Base-by-base conservation (phyloP, 371 early-diverging fungal genomes). In the Mucor racemosus region DNA sequence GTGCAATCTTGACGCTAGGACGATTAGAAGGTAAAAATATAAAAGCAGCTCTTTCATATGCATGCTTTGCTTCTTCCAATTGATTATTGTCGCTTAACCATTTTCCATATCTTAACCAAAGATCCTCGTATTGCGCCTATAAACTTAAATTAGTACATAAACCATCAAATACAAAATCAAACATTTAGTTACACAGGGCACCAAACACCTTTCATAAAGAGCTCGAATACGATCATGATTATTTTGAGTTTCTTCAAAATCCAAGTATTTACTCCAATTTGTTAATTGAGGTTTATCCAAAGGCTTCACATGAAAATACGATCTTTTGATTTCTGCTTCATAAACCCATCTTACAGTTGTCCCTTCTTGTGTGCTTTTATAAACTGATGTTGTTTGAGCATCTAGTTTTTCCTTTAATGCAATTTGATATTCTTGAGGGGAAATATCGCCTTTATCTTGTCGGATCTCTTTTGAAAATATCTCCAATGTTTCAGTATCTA, bases 231-330 rank as follows among this genome's bases (percentile, higher is more conserved):
- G 77, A 17, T 75, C 66, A 13, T 72, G 65, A 56, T 88, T 84
- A 0, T 82, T 82, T 56, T 82, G 77, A 7, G 72, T 46, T 60
- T 91, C 90, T 56, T 90, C 90, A 76, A 89, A 91, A 64, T 88
- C 89, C 39, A 91, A 81, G 57, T 90, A 91, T 63, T 80, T 76
- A 33, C 86, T 75, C 91, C 91, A 91, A 62, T 89, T 90, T 33
- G 68, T 68, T 6, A 91, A 71, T 66, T 90, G 90, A 9, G 78
- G 76, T 58, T 85, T 76, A 69, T 91, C 91, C 65, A 91, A 76
- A 1, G 90, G 89, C 56, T 90, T 91, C 17, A 91, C 86, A 71
- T 91, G 91, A 72, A 91, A 90, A 74, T 91, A 91, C 14, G 90
- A 80, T 31, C 91, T 81, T 69, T 90, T 90, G 66, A 91, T 90